phyloP scores from a whole-genome alignment of 2,329 filamentous ascomycete species.

The Pseudogymnoascus pannorum region DNA sequence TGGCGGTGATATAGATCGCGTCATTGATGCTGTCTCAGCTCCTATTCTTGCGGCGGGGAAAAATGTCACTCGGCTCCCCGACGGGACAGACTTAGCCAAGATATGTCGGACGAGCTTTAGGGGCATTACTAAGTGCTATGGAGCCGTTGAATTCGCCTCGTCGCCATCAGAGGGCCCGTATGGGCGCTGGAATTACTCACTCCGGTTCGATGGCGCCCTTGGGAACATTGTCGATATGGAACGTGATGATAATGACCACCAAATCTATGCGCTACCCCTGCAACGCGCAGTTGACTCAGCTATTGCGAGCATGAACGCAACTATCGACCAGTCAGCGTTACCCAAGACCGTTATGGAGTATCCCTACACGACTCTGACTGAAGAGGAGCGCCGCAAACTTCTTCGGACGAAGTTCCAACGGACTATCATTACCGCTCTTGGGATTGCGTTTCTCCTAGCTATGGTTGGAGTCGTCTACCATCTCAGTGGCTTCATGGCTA shows the following conservation, averaged over 20 bases:
- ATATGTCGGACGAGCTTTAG: slow-evolving; percentile 57
- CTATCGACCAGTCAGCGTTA: slow-evolving; percentile 33
- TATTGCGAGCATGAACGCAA: slow-evolving; percentile 52
- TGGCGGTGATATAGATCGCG: slow-evolving; percentile 62
- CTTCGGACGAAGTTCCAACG: slow-evolving; percentile 67
- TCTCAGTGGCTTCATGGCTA: slow-evolving; percentile 75
- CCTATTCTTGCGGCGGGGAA: slow-evolving; percentile 50
- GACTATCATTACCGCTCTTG: slow-evolving; percentile 67
- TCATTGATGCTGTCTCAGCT: slow-evolving; percentile 57
- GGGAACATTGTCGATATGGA: slow-evolving; percentile 58
- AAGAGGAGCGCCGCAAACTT: slow-evolving; percentile 55
- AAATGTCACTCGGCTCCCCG: slow-evolving; percentile 45
- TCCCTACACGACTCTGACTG: slow-evolving; percentile 66
- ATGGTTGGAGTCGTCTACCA: slow-evolving; percentile 82
- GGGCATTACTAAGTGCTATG: slow-evolving; percentile 66
- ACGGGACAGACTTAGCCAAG: slow-evolving; percentile 50
- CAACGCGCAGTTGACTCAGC: slow-evolving; percentile 70
- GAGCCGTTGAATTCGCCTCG: slow-evolving; percentile 65
- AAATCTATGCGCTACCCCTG: slow-evolving; percentile 72
- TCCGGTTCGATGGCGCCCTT: slow-evolving; percentile 67
- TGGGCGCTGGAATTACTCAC: slow-evolving; percentile 76
- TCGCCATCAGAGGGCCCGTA: slow-evolving; percentile 64
- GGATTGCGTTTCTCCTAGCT: slow-evolving; percentile 69
- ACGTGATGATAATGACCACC: slow-evolving; percentile 60
- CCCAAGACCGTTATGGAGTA: slow-evolving; percentile 55